These are phyloP conservation scores for Fibroporia radiculosa DNA, from an alignment of 768 basidiomycete genomes.

Conservation along the genomic window DNA sequence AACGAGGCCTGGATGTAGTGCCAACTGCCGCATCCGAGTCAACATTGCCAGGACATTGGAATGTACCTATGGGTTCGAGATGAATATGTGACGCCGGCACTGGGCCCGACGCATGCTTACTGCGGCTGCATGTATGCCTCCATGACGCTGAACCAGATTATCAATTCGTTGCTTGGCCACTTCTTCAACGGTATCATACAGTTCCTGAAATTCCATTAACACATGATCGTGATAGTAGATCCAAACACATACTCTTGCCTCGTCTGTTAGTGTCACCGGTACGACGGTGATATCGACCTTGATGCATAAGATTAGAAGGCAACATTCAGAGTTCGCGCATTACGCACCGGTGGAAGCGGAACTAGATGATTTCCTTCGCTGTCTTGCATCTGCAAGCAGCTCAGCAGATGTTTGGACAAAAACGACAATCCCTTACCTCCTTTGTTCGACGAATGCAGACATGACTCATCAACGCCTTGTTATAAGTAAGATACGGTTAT, in stretches of 20 bases:
- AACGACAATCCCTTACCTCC: conserved; percentile 37
- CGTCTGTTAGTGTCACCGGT: conserved; percentile 54
- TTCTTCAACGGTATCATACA: conserved; percentile 66
- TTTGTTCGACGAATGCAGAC: conserved; percentile 79
- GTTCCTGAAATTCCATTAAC: conserved; percentile 28
- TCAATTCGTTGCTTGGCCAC: conserved; percentile 58
- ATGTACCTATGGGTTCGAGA: conserved; percentile 37
- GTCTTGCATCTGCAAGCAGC: conserved; percentile 67
- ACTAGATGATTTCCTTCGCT: conserved; percentile 64
- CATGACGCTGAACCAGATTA: conserved; percentile 36
- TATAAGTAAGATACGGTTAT: neutral
- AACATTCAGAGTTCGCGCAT: too few species aligned
- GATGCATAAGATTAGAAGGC: neutral
- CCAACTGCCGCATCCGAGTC: conserved; percentile 81
- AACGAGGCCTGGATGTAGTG: conserved; percentile 69
- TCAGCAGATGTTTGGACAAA: neutral
- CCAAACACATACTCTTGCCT: conserved; percentile 48
- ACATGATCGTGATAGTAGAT: neutral
- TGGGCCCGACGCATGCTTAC: conserved; percentile 11
- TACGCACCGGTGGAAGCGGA: conserved; percentile 58
- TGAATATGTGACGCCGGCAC: neutral
- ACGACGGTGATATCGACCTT: conserved; percentile 75
- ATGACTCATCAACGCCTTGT: conserved; percentile 76
- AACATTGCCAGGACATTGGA: conserved; percentile 73
- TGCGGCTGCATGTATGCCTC: conserved; percentile 33